These are phyloP conservation scores for Fusarium sp. DNA, from an alignment of 2,329 filamentous ascomycete species.

Conservation along the genomic window DNA sequence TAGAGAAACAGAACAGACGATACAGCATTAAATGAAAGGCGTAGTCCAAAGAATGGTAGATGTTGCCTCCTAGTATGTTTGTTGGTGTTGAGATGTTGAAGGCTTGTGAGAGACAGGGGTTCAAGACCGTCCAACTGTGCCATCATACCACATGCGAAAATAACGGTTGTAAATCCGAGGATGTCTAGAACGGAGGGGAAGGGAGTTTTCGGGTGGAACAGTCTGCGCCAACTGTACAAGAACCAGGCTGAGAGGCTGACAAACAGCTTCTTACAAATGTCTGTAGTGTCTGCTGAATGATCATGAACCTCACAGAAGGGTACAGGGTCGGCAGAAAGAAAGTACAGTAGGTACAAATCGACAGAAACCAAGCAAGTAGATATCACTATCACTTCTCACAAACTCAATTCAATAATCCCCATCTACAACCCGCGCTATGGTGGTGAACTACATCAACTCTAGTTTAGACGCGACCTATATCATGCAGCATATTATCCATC, in stretches of 20 bases:
- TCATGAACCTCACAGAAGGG: conserved; percentile 18
- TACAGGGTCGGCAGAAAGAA: conserved; percentile 12
- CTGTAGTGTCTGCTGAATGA: conserved; percentile 4
- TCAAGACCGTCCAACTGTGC: conserved; percentile 5
- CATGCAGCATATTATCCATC: conserved; percentile 20
- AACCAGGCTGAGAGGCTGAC: not conserved
- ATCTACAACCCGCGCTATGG: conserved; percentile 21
- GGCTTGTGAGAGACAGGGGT: conserved; percentile 24
- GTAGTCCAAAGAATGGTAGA: conserved; percentile 8
- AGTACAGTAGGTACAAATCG: conserved; percentile 4
- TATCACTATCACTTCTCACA: conserved; percentile 27
- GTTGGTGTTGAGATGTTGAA: conserved; percentile 14
- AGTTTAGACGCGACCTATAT: conserved; percentile 10
- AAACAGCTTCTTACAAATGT: conserved; percentile 18
- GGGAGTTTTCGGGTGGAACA: conserved; percentile 10
- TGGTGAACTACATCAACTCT: not conserved
- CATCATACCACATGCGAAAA: conserved; percentile 18
- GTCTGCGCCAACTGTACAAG: not conserved
- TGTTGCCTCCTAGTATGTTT: conserved; percentile 15
- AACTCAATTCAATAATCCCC: conserved; percentile 1
- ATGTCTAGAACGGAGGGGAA: conserved; percentile 25
- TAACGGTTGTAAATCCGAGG: conserved; percentile 29
- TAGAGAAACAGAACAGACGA: conserved; percentile 7
- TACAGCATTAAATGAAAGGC: conserved; percentile 7
- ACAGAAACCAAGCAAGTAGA: conserved; percentile 7